These are phyloP conservation scores for Microbotryum lychnidis-dioicae DNA, from an alignment of 1,284 basidiomycete species.

Conservation along the genomic window DNA sequence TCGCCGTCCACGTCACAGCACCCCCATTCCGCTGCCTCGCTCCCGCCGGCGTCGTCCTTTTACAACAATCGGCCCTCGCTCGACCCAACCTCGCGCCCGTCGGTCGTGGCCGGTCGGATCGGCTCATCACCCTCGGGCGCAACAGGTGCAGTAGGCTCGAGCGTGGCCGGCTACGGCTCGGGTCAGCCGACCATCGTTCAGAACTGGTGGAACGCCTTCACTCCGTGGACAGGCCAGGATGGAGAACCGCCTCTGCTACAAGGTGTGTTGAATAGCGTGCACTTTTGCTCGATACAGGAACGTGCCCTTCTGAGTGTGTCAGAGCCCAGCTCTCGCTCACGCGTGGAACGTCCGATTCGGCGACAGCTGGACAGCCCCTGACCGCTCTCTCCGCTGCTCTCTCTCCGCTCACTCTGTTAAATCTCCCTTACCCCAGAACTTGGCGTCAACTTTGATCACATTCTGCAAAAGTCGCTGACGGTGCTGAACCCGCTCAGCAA, in stretches of 20 bases:
- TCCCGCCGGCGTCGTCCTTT: conserved; percentile 2
- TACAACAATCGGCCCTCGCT: conserved; percentile 15
- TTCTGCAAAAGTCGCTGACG: conserved; percentile 84
- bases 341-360: not conserved
- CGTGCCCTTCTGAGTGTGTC: too few species aligned
- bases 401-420: not conserved
- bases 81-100: conserved; percentile 6
- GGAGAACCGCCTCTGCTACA: conserved; percentile 86
- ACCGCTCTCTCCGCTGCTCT: not conserved
- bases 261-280: conserved; percentile 49
- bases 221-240: conserved; percentile 68
- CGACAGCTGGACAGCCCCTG: too few species aligned
- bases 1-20: conserved; percentile 1
- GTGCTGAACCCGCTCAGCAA: conserved; percentile 85
- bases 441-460: conserved; percentile 95
- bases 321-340: too few species aligned
- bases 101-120: conserved; percentile 19
- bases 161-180: not conserved
- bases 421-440: conserved; percentile 55
- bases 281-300: not conserved
- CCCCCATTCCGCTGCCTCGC: not conserved
- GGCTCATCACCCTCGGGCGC: conserved; percentile 9
- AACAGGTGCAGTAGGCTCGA: not conserved
- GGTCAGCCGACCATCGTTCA: conserved; percentile 20
- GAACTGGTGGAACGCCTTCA: conserved; percentile 87